A percentile compares a stretch with the other conserved stretches of the same genome.
phyloP scores from a whole-genome alignment of 2,329 filamentous ascomycete species.

The Nemania abortiva region DNA sequence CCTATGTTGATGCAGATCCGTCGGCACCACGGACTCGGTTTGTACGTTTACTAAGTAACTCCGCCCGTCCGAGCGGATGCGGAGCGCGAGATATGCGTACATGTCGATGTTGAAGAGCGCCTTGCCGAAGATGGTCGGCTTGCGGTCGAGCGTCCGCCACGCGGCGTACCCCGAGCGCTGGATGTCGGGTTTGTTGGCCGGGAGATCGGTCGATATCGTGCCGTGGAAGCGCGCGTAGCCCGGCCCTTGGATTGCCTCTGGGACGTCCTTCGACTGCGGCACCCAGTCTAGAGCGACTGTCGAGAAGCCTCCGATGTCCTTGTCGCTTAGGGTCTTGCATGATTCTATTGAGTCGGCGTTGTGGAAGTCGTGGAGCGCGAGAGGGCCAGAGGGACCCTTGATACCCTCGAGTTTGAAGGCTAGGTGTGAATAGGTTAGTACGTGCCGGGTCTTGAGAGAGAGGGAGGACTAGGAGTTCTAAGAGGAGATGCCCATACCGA shows the following conservation, averaged over 20 bases:
- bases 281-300: slow-evolving; percentile 68
- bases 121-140: slow-evolving; percentile 84
- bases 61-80: slow-evolving; percentile 89
- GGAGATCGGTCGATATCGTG: slow-evolving; percentile 86
- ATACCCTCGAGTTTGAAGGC: slow-evolving; percentile 78
- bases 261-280: slow-evolving; percentile 36
- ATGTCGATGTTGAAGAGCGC: slow-evolving; percentile 90
- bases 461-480: not conserved
- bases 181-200: slow-evolving; percentile 77
- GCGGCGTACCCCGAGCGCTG: slow-evolving; percentile 88
- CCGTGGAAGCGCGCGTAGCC: slow-evolving; percentile 85
- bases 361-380: slow-evolving; percentile 74
- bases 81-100: slow-evolving; percentile 87
- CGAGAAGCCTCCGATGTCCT: slow-evolving; percentile 88
- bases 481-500: slow-evolving; percentile 58
- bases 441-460: slow-evolving; percentile 31
- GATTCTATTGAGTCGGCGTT: slow-evolving; percentile 59
- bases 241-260: slow-evolving; percentile 39
- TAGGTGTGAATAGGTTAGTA: slow-evolving; percentile 51
- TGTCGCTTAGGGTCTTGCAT: slow-evolving; percentile 86
- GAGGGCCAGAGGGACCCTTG: slow-evolving; percentile 72
- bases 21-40: slow-evolving; percentile 91
- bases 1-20: slow-evolving; percentile 96
- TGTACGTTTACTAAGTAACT: slow-evolving; percentile 96
- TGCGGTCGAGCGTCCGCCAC: slow-evolving; percentile 84